Evolutionary conservation across 495 filamentous ascomycete genomes (phyloP).

Genomic region (Neurospora sublineolata): DNA sequence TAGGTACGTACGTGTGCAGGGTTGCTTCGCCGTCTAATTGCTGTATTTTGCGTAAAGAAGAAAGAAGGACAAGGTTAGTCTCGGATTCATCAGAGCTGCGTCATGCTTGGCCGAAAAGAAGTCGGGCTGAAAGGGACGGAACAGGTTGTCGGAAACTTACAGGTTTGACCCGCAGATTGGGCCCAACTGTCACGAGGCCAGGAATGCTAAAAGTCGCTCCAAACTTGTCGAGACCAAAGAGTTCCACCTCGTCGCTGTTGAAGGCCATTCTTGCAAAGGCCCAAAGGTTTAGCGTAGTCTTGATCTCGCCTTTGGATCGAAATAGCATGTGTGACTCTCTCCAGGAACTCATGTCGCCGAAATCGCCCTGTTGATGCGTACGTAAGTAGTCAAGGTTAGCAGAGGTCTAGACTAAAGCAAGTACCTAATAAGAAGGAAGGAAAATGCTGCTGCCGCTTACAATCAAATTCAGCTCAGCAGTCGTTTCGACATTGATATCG

Average conservation of each 20-base stretch:
- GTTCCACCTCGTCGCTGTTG: slow-evolving; percentile 1
- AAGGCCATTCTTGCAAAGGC: neutral
- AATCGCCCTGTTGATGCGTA: too few relatives aligned
- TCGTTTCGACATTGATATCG: too few relatives aligned
- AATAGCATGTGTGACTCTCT: neutral
- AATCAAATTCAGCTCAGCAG: too few relatives aligned
- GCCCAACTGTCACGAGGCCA: slow-evolving; percentile 25
- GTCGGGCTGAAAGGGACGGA: neutral
- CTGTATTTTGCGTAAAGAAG: too few relatives aligned
- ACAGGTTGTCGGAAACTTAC: neutral
- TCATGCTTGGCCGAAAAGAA: too few relatives aligned
- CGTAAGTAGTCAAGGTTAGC: too few relatives aligned
- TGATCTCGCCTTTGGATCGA: slow-evolving; percentile 6
- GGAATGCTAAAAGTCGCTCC: slow-evolving; percentile 24
- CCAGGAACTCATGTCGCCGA: too few relatives aligned
- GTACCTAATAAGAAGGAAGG: too few relatives aligned
- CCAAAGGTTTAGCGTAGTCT: neutral
- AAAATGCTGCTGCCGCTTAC: too few relatives aligned
- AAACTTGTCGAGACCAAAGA: slow-evolving; percentile 6
- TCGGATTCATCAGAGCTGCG: too few relatives aligned
- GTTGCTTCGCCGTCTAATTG: slow-evolving; percentile 1
- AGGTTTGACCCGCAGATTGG: slow-evolving; percentile 16
- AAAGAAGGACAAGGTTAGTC: too few relatives aligned
- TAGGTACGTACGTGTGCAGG: neutral
- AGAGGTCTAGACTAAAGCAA: too few relatives aligned